Conservation (phyloP, 306 rosid species). For the Notholithocarpus densiflorus region DNA sequence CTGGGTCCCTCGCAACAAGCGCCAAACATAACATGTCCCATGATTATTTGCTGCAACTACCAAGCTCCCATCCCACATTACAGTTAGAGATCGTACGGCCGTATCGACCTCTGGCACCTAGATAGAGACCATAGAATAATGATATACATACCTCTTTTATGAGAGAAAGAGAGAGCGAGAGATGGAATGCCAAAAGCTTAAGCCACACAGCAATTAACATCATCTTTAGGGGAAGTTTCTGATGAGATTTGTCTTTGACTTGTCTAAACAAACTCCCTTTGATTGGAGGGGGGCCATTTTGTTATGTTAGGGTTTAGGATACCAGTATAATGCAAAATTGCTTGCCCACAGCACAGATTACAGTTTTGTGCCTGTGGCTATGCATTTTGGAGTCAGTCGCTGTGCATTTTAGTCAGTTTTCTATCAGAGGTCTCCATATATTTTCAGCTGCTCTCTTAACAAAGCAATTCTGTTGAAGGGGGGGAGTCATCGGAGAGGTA, state of each 20-base stretch:
- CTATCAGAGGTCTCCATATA: background rate
- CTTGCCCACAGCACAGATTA: background rate
- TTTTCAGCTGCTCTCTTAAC: background rate
- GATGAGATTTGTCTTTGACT: background rate
- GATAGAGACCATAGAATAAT: constrained; percentile 20
- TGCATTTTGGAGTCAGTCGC: background rate
- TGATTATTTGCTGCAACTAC: constrained; percentile 99
- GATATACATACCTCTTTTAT: constrained; percentile 13
- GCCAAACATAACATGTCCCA: constrained; percentile 99
- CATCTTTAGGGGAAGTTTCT: background rate
- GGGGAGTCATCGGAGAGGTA: too few relatives aligned
- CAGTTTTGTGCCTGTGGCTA: background rate
- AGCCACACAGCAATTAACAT: constrained; percentile 2
- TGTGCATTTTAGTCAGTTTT: background rate
- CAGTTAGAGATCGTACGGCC: constrained; percentile 93
- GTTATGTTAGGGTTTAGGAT: background rate
- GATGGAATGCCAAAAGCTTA: constrained; percentile 8
- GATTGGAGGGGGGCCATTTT: background rate
- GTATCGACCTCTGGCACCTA: constrained; percentile 99
- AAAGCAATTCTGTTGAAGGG: background rate
- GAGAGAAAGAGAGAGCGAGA: background rate
- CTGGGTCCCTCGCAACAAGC: constrained; percentile 90
- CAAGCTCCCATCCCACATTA: constrained; percentile 99
- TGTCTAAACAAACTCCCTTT: background rate
- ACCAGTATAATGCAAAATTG: background rate